A percentile compares a stretch with the other conserved stretches of the same genome.
These are phyloP conservation scores for Lepiota brunneoincarnata DNA, from an alignment of 768 basidiomycete genomes.

Conservation along the genomic window DNA sequence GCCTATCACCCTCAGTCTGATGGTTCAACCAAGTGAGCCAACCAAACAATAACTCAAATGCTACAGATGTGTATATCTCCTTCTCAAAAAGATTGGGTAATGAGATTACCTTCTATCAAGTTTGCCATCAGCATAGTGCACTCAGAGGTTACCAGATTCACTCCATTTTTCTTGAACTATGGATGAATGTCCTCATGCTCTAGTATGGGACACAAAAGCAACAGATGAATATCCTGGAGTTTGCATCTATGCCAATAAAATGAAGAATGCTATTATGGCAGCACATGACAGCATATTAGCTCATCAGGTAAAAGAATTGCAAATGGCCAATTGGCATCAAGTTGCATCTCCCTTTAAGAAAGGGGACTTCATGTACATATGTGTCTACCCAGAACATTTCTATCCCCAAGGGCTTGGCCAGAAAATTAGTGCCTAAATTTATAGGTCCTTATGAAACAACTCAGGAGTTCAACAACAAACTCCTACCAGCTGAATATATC, in stretches of 20 bases:
- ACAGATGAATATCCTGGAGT: no score
- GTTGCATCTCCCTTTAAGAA: not conserved
- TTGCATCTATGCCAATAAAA: not conserved
- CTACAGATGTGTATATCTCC: slow-evolving; percentile 6
- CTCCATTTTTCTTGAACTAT: slow-evolving; percentile 19
- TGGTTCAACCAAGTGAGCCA: slow-evolving; percentile 31
- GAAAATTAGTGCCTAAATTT: slow-evolving; percentile 15
- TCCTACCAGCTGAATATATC: no score
- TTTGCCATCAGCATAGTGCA: slow-evolving; percentile 9
- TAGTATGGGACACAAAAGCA: no score
- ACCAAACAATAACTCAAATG: slow-evolving; percentile 22
- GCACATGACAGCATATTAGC: slow-evolving; percentile 28
- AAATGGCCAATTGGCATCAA: slow-evolving; percentile 19
- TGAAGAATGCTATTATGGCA: slow-evolving; percentile 19
- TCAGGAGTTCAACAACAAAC: no score
- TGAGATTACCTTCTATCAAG: slow-evolving; percentile 8
- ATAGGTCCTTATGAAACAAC: no score
- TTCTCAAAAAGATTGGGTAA: slow-evolving; percentile 15
- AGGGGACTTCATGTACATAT: slow-evolving; percentile 15
- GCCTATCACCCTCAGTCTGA: slow-evolving; percentile 36
- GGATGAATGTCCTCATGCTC: no score
- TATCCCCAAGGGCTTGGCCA: slow-evolving; percentile 9
- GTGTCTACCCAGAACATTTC: slow-evolving; percentile 14
- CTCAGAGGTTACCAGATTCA: slow-evolving; percentile 13
- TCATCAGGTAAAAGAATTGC: slow-evolving; percentile 25